Evolutionary conservation across 2,329 filamentous ascomycete genomes (phyloP).

Genomic region (Cladosporium sp.): DNA sequence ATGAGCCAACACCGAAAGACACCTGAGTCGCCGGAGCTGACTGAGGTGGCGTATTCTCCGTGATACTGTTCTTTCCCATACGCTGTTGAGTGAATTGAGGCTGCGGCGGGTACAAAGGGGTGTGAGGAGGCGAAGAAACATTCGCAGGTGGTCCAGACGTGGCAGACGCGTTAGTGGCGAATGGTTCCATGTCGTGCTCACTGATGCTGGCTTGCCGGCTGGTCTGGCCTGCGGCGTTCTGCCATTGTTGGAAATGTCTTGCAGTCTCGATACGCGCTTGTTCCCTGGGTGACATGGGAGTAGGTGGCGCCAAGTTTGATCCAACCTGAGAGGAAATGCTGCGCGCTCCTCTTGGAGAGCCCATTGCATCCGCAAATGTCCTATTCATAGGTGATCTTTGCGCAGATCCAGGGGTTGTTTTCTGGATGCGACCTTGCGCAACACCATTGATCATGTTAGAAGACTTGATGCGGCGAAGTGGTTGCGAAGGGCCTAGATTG

Average conservation of each 20-base stretch:
- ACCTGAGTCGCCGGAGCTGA: constrained; percentile 49
- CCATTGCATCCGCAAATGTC: constrained; percentile 45
- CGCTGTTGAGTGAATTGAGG: constrained; percentile 27
- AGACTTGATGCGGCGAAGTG: constrained; percentile 45
- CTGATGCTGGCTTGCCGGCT: constrained; percentile 39
- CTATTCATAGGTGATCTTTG: constrained; percentile 46
- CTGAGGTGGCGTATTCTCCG: constrained; percentile 47
- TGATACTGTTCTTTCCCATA: constrained; percentile 30
- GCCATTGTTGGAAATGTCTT: constrained; percentile 38
- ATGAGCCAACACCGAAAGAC: constrained; percentile 36
- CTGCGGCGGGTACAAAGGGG: constrained; percentile 33
- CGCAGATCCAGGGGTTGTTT: constrained; percentile 40
- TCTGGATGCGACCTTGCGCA: constrained; percentile 43
- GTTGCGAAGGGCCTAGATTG: constrained; percentile 55
- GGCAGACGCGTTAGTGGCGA: background rate
- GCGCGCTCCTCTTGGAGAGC: constrained; percentile 42
- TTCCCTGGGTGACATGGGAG: constrained; percentile 44
- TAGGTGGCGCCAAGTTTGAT: constrained; percentile 44
- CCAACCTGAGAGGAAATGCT: constrained; percentile 29
- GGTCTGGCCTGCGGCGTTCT: constrained; percentile 27
- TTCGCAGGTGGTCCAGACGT: constrained; percentile 26
- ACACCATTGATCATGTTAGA: constrained; percentile 41
- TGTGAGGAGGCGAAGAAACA: constrained; percentile 43
- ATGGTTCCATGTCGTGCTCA: constrained; percentile 28
- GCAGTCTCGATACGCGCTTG: constrained; percentile 24